phyloP scores from a whole-genome alignment of 108 stramenopile species.

The Cyclostephanos invisitatus region DNA sequence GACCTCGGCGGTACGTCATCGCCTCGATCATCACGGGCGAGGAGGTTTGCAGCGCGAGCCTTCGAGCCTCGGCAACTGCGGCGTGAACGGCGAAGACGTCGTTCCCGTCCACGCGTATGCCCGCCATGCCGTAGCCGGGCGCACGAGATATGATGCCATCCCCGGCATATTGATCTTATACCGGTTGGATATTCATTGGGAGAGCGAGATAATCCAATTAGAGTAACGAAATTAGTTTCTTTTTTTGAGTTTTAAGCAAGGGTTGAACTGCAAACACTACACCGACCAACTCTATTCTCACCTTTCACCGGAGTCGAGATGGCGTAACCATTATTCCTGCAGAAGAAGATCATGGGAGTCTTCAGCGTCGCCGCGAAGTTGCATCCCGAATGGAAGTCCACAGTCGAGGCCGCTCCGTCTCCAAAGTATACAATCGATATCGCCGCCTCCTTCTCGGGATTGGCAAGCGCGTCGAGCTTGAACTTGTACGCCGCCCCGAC shows the following conservation, averaged over 20 bases:
- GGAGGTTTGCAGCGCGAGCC: slow-evolving; percentile 65
- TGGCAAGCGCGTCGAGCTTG: slow-evolving; percentile 65
- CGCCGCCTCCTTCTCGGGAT: slow-evolving; percentile 51
- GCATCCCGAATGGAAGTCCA: slow-evolving; percentile 96
- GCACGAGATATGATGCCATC: slow-evolving; percentile 95
- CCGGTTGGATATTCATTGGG: not conserved
- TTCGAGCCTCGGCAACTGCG: slow-evolving; percentile 82
- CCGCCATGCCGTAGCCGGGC: slow-evolving; percentile 94
- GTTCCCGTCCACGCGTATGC: slow-evolving; percentile 98
- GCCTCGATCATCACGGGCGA: slow-evolving; percentile 95
- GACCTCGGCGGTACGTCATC: slow-evolving; percentile 97
- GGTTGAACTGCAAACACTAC: not conserved
- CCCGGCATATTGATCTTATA: slow-evolving; percentile 91
- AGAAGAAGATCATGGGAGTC: slow-evolving; percentile 94
- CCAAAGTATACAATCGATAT: slow-evolving; percentile 91
- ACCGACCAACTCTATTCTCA: not conserved
- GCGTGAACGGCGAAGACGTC: slow-evolving; percentile 94
- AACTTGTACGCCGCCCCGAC: slow-evolving; percentile 90
- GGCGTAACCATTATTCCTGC: slow-evolving; percentile 98
- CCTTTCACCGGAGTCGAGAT: slow-evolving; percentile 88
- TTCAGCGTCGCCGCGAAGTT: slow-evolving; percentile 95
- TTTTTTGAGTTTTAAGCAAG: not conserved
- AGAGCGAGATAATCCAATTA: not conserved
- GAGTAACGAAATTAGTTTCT: not conserved
- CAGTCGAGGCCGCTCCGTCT: slow-evolving; percentile 94